phyloP scores from a whole-genome alignment of 176 grass and related monocot genomes.

The Oryza punctata region DNA sequence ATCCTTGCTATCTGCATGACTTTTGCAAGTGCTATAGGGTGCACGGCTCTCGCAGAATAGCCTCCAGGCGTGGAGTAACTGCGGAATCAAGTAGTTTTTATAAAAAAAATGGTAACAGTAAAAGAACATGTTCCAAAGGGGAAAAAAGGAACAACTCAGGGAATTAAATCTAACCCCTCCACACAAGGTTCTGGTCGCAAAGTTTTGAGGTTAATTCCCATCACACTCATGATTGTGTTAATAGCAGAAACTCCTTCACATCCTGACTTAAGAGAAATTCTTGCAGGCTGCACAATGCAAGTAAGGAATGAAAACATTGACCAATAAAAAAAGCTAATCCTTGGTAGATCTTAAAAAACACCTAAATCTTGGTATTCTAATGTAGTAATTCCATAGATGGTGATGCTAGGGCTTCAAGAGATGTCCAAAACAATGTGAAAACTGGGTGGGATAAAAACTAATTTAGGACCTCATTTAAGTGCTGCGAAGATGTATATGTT shows the following conservation, averaged over 20 bases:
- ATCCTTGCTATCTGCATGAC: conserved; percentile 94
- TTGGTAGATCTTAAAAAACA: neutral
- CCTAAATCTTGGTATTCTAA: neutral
- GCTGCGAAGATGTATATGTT: conserved; percentile 3
- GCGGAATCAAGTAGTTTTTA: conserved; percentile 18
- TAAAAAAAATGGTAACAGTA: conserved; percentile 10
- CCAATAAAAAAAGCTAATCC: neutral
- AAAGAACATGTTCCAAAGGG: neutral
- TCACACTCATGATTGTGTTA: conserved; percentile 99
- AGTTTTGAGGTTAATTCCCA: conserved; percentile 94
- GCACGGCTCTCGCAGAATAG: conserved; percentile 92
- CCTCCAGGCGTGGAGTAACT: conserved; percentile 96
- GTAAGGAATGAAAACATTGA: conserved; percentile 11
- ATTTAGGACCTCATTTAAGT: conserved; percentile 3
- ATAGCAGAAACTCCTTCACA: conserved; percentile 93
- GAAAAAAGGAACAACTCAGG: conserved; percentile 3
- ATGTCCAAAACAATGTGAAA: conserved; percentile 19
- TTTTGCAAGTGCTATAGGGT: conserved; percentile 93
- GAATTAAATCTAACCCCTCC: conserved; percentile 70
- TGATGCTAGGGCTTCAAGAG: neutral
- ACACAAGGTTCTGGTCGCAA: conserved; percentile 89
- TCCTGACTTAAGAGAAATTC: conserved; percentile 79
- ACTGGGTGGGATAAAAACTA: neutral
- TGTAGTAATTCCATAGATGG: neutral
- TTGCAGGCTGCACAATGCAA: conserved; percentile 69